Evolutionary conservation across 345 rosid genomes (phyloP), one percentile per base, ranked within the genome.

Genomic region (Bretschneidera sinensis): DNA sequence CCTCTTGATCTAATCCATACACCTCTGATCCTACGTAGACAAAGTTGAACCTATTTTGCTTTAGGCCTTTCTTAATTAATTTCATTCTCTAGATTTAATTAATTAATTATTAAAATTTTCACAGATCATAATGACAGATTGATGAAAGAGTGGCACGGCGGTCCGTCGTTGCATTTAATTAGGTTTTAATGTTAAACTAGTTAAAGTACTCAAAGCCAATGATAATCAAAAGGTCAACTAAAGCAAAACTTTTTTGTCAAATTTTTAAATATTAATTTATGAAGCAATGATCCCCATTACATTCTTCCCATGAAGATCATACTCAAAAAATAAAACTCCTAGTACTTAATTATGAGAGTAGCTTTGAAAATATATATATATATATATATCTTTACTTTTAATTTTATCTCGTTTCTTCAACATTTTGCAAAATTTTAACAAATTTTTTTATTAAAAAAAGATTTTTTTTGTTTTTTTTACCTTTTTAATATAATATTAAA

Each of bases 221-320:
- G 51, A 62, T 17, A 43, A 62, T 45, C 7, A 53, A 62, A 62
- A 53, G 31, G 57, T 51, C 66, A 62, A 62, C 50, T 52, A 62
- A 52, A 52, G 51, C 35, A 39, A 39, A 62, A 31, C 35, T 13
- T 39, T 13, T 39, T 43, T 52, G 21, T 35, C 50, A 22, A 62
- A n/a, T n/a, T 33, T 51, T 51, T 35, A 18, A 17, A 11, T 60
- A 28, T 60, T 60, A 48, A 48, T 43, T 59, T 47, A 17, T 22
- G 48, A 4, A 24, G 14, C 17, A 59, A 59, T 47, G 9, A 61
- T 61, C 19, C 28, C 24, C 13, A n/a, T n/a, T n/a, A n/a, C n/a
- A n/a, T n/a, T n/a, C n/a, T n/a, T n/a, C n/a, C n/a, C n/a, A n/a
- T n/a, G n/a, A n/a, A n/a, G n/a, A n/a, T n/a, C n/a, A n/a, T n/a